Evolutionary conservation across 129 eudicot genomes (phyloP).

Genomic region (Heracleum sosnowskyi): DNA sequence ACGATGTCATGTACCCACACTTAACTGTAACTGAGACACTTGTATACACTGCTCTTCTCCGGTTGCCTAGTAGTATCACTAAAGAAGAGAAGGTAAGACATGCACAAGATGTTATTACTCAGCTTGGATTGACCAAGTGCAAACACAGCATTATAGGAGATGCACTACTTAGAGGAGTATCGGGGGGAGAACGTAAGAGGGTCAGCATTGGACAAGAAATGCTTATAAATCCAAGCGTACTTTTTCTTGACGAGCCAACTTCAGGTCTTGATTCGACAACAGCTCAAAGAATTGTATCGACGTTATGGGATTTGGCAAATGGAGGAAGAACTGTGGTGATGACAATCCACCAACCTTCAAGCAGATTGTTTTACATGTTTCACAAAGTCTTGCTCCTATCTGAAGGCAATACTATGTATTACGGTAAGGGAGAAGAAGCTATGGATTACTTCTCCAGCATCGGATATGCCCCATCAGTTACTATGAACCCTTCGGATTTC

Average conservation of each 20-base stretch:
- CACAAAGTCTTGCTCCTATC: constrained; percentile 70
- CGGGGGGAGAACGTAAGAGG: constrained; percentile 86
- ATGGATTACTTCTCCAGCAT: constrained; percentile 50
- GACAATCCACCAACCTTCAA: constrained; percentile 93
- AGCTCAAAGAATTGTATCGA: constrained; percentile 72
- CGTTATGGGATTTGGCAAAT: constrained; percentile 55
- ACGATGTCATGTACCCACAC: constrained; percentile 70
- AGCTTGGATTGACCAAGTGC: constrained; percentile 58
- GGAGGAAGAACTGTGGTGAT: constrained; percentile 74
- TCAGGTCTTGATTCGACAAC: constrained; percentile 91
- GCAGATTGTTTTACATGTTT: constrained; percentile 83
- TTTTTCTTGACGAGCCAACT: constrained; percentile 85
- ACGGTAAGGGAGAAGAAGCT: constrained; percentile 56
- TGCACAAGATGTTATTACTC: constrained; percentile 52
- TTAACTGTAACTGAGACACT: constrained; percentile 74
- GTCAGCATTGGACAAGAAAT: constrained; percentile 95
- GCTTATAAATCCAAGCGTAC: constrained; percentile 74
- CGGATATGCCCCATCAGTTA: constrained; percentile 59
- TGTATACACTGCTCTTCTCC: constrained; percentile 61
- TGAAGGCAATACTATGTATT: constrained; percentile 71
- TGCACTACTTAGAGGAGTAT: constrained; percentile 47
- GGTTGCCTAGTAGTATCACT: constrained; percentile 43
- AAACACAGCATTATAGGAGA: constrained; percentile 56
- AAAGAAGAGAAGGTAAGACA: constrained; percentile 29
- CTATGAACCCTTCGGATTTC: constrained; percentile 93